Evolutionary conservation across 352 stramenopile species (phyloP), one percentile per base, ranked within the genome.

Genomic region (Globisporangium recalcitrans): DNA sequence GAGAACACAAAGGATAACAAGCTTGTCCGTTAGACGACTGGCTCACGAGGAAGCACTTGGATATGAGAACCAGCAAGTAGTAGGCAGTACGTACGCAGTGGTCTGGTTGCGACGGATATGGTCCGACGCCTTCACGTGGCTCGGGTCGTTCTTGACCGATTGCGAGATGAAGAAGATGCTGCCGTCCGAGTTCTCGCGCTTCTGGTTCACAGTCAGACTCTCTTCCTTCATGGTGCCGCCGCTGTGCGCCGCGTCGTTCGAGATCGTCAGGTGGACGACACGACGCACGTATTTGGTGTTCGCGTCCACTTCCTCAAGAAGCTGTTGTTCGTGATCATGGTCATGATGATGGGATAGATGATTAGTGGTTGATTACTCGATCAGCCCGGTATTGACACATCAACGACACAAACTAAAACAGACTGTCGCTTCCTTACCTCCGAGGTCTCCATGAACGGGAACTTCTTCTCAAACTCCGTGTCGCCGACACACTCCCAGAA

Each of bases 221-320:
- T 95, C 86, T 58, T 91, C 82, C 72, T 93, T 93, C 75, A 95
- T 89, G 48, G 82, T 88, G 58, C 82, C 76, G 31, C 78, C 80
- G n/a, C 70, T 72, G 47, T 89, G 77, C 27, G 77, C 75, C 14
- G 72, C 72, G 27, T 91, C 82, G 57, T 73, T 91, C 29, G 80
- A 85, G 70, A 93, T 85, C 27, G 83, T 90, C 29, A 95, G 68
- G 68, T 90, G 92, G 32, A 93, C 70, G 13, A 95, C 75, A 38
- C 84, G 81, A 14, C 82, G 86, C 29, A 93, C 70, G 66, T 95
- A 95, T 70, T 91, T 93, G 51, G 80, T 93, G 67, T 78, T 85
- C 4, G 70, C 38, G 60, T 95, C 78, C 0, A 93, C 66, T 31
- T 91, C 76, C 9, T 95, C 86, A 11, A 95, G 63, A 19, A 90